Percentiles rank a stretch among this genome's conserved stretches.
Conservation (phyloP, 225 moss, liverwort and hornwort species). For the Polytrichum formosum region DNA sequence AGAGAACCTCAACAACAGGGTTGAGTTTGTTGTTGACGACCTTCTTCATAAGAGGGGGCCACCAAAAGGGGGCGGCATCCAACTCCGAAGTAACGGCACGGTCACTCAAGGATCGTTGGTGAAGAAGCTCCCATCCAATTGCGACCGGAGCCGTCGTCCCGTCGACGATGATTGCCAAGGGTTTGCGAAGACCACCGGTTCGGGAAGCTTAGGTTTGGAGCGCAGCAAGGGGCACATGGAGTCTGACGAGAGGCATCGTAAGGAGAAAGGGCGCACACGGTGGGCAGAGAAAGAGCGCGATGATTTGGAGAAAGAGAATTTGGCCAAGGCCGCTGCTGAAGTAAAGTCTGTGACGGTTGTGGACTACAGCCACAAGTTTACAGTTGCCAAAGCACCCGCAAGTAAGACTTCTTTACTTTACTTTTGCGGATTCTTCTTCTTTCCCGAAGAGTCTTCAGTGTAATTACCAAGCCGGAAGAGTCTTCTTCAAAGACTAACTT, state of each 20-base stretch:
- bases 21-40: too few species aligned
- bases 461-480: neutral
- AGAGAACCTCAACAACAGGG: too few species aligned
- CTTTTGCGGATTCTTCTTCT: constrained; percentile 2
- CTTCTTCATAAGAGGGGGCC: neutral
- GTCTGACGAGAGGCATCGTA: constrained; percentile 20
- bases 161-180: constrained; percentile 10
- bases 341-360: constrained; percentile 48
- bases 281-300: constrained; percentile 61
- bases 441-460: neutral
- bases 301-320: constrained; percentile 37
- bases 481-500: neutral
- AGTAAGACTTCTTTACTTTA: constrained; percentile 20
- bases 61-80: constrained; percentile 13
- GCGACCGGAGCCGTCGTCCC: constrained; percentile 12
- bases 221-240: constrained; percentile 23
- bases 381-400: constrained; percentile 47
- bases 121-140: constrained; percentile 10
- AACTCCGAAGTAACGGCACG: constrained; percentile 11
- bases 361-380: constrained; percentile 59
- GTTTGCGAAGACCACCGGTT: constrained; percentile 18
- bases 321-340: constrained; percentile 24
- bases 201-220: constrained; percentile 11
- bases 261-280: constrained; percentile 42
- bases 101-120: constrained; percentile 19